Base-by-base conservation (phyloP, 345 rosid species). In the Iberis pinnata region DNA sequence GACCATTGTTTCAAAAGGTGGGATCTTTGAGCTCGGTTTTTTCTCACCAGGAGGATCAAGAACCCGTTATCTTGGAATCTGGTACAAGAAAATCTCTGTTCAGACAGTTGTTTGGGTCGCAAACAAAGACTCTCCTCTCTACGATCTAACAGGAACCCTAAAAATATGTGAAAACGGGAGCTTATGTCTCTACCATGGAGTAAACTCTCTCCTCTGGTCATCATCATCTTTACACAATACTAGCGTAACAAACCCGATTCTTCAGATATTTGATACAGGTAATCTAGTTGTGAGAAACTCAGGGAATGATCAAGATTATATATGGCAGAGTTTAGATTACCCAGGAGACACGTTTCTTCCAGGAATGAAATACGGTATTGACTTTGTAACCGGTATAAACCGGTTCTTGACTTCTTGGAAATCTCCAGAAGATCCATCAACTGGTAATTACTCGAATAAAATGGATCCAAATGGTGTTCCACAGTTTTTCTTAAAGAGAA, bases 281-380 rank as follows among this genome's bases (percentile, higher is more conserved):
- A 88, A 90, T 42, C 64, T 90, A 8, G 83, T 90, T 7, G 58
- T 88, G 18, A 81, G 56, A 72, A 82, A 80, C 51, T 69, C 60
- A n/a, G 41, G n/a, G 17, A 50, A 48, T 44, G 27, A 52, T 43
- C 57, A 58, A 32, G 43, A 63, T 63, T 69, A 62, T 55, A 50
- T 84, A 8, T 90, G 96, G 96, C 95, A 84, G 62, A 86, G 96
- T 59, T 87, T 87, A 19, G 96, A 90, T 70, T 64, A 65, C 26
- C 98, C 96, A 1, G 82, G 86, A 7, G 89, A 87, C 53, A 82
- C 85, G 41, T 53, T 90, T 62, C 62, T 90, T 55, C 84, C 96
- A 0, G 86, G 53, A 6, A 79, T 84, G 95, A 90, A 84, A 46
- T 59, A 87, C 0, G 98, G 96, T 6, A 78, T 87, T 75, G 77